Base-by-base conservation (phyloP, 495 filamentous ascomycete genomes). In the Daldinia decipiens region DNA sequence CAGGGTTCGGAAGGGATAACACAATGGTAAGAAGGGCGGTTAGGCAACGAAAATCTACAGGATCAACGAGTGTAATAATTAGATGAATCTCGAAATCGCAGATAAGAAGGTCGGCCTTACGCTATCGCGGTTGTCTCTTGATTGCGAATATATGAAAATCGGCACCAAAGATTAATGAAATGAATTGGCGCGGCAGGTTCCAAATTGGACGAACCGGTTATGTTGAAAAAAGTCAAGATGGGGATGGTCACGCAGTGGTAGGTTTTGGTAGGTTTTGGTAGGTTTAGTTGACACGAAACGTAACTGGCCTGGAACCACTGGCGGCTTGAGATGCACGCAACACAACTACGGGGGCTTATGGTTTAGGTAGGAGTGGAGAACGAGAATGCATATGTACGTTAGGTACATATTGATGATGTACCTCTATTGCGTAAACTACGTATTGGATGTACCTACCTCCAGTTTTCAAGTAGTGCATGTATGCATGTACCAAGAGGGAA, bases 181-280 rank as follows among this genome's bases (percentile, higher is more conserved):
- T 73, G 65, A 66, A 73, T 68, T 73, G 65, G 70, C 70, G 70
- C 70, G 61, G 61, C 36, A 24, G 32, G 39, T 52, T 53, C 61
- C 55, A 68, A 68, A 73, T 65, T 65, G 34, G 61, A 65, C 60
- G 70, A 69, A 65, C 65, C 56, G 65, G 51, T 73, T 68, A 58
- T 72, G 65, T 62, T 62, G 62, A 65, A 65, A 65, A 73, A 65
- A 50, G 59, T 65, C 65, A 64, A 72, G 56, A 72, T 68, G 45
- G 60, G 57, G 58, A 19, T 50, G 57, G 52, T 52, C 56, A 27
- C 57, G 52, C 58, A 68, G 50, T 17, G 65, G 58, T 55, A 34
- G 27, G n/a, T 34, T 55, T 57, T 17, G 65, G 58, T 55, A 34
- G 27, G n/a, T 34, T 55, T 57, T 21, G 38, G 52, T 58, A 63